Percentiles rank a stretch among this genome's conserved stretches.
These are phyloP conservation scores for Silene conica DNA, from an alignment of 148 eudicot species.

Conservation along the genomic window DNA sequence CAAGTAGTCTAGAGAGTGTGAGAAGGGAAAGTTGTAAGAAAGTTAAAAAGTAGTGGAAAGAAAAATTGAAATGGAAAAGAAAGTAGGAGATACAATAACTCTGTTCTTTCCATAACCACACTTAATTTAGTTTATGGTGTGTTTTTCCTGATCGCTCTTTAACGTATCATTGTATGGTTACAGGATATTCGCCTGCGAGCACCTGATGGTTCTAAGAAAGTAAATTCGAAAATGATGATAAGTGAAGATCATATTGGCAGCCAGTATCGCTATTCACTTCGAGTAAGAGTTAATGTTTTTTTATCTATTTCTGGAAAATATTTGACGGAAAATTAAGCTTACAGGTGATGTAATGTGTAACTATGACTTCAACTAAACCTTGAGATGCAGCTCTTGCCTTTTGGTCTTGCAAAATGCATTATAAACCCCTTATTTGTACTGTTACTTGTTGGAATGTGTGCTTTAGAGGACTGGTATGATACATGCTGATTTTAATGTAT, in stretches of 20 bases:
- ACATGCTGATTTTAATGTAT: neutral
- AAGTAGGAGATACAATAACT: neutral
- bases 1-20: neutral
- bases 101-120: neutral
- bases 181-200: slow-evolving; percentile 59
- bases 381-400: neutral
- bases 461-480: neutral
- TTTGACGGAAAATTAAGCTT: no score
- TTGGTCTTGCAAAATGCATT: neutral
- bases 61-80: neutral
- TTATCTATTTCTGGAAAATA: no score
- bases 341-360: no score
- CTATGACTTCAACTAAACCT: neutral
- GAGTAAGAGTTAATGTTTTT: slow-evolving; percentile 41
- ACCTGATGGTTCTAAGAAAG: slow-evolving; percentile 19
- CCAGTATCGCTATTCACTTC: slow-evolving; percentile 61
- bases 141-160: slow-evolving; percentile 11
- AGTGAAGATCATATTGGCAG: slow-evolving; percentile 60
- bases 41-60: neutral
- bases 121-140: neutral
- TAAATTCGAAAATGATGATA: slow-evolving; percentile 16
- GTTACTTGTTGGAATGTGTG: neutral
- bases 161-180: neutral
- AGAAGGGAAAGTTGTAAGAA: neutral
- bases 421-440: neutral